Percentiles rank a stretch among this genome's conserved stretches.
Conservation (phyloP, 495 filamentous ascomycete genomes). For the Aspergillus saccharolyticus region DNA sequence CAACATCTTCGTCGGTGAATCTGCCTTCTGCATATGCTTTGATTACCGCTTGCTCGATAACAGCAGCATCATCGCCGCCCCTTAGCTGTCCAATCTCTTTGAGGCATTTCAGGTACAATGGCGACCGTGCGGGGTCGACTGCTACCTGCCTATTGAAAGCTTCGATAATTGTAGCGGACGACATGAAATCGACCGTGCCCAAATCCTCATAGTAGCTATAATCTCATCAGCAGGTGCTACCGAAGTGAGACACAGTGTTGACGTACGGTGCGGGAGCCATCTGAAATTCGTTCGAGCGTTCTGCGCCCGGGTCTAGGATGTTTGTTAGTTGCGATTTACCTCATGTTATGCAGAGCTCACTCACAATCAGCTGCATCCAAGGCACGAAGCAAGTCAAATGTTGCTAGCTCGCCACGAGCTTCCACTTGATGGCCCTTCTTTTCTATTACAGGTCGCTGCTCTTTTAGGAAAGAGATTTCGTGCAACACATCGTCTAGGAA, state of each 20-base stretch:
- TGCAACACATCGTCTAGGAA: constrained; percentile 52
- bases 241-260: neutral
- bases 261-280: constrained; percentile 37
- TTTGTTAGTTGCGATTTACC: constrained; percentile 7
- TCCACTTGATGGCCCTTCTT: constrained; percentile 32
- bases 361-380: constrained; percentile 49
- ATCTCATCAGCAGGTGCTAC: constrained; percentile 11
- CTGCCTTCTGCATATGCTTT: constrained; percentile 37
- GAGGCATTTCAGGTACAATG: constrained; percentile 34
- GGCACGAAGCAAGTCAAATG: constrained; percentile 34
- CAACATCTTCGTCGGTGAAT: constrained; percentile 48
- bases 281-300: constrained; percentile 27
- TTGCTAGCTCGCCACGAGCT: constrained; percentile 27
- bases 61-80: constrained; percentile 30
- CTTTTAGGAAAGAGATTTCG: constrained; percentile 47
- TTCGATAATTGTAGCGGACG: constrained; percentile 31
- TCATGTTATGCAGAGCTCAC: constrained; percentile 7
- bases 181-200: constrained; percentile 42
- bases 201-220: constrained; percentile 41
- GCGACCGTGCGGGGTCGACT: constrained; percentile 26
- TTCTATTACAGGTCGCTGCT: constrained; percentile 41
- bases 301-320: constrained; percentile 29
- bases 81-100: constrained; percentile 32
- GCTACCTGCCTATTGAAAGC: constrained; percentile 37
- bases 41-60: constrained; percentile 35